phyloP scores from a whole-genome alignment of 1,284 basidiomycete species.

The Phenoliferia sp. region DNA sequence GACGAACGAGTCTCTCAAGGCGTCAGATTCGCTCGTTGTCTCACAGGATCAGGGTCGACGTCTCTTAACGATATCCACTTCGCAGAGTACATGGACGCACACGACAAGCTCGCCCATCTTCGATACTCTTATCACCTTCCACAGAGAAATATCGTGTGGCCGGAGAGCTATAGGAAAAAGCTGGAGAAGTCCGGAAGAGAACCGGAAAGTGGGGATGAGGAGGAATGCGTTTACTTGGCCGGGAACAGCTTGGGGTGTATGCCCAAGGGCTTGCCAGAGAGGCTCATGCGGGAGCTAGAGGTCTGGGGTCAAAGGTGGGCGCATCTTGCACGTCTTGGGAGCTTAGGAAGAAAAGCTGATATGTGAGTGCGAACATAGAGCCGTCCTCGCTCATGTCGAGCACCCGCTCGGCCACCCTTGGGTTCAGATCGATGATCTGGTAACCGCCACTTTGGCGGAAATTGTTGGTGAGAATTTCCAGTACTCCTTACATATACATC shows the following conservation, averaged over 20 bases:
- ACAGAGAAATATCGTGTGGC: constrained; percentile 9
- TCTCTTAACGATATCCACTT: constrained; percentile 20
- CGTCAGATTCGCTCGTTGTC: not conserved
- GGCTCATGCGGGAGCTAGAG: constrained; percentile 76
- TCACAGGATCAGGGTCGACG: constrained; percentile 15
- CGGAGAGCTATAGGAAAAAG: not conserved
- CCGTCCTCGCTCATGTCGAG: constrained; percentile 84
- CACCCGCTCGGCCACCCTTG: constrained; percentile 81
- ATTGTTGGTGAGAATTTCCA: constrained; percentile 63
- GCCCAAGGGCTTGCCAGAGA: constrained; percentile 63
- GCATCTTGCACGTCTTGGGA: not conserved
- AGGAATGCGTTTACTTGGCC: constrained; percentile 76
- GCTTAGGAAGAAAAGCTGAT: constrained; percentile 1
- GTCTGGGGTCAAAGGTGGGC: constrained; percentile 78
- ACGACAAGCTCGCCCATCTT: constrained; percentile 14
- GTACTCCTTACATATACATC: not conserved
- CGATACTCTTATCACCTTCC: constrained; percentile 23
- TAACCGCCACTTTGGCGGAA: constrained; percentile 71
- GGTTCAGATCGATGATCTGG: constrained; percentile 69
- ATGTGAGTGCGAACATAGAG: constrained; percentile 51
- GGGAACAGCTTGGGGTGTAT: constrained; percentile 91
- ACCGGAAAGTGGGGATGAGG: constrained; percentile 40
- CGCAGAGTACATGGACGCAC: constrained; percentile 23
- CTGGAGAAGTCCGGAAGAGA: not conserved
- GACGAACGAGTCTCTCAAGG: not conserved